Evolutionary conservation across 768 basidiomycete species (phyloP).

Genomic region (Leccinum broughii): DNA sequence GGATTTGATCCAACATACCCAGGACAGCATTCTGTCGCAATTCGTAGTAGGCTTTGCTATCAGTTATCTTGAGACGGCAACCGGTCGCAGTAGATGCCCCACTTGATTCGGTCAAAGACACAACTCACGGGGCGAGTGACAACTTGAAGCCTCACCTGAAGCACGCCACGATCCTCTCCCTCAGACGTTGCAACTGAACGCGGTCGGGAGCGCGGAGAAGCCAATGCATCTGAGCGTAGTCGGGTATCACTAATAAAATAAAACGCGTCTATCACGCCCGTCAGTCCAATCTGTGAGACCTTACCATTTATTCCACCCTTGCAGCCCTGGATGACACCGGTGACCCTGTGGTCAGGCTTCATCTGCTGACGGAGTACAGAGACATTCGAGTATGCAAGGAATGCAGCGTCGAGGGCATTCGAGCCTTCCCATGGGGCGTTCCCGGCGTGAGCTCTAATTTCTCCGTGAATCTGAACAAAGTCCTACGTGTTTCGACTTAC

Average conservation of each 20-base stretch:
- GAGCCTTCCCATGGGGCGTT: conserved; percentile 82
- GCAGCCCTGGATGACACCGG: conserved; percentile 72
- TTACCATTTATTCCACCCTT: conserved; percentile 71
- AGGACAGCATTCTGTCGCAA: conserved; percentile 59
- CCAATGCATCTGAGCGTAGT: conserved; percentile 77
- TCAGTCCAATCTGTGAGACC: conserved; percentile 15
- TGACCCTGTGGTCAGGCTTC: conserved; percentile 75
- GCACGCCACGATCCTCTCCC: conserved; percentile 64
- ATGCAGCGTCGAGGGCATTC: conserved; percentile 88
- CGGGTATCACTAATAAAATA: conserved; percentile 67
- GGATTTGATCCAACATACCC: conserved; percentile 36
- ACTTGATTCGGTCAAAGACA: conserved; percentile 37
- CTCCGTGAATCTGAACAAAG: conserved; percentile 6
- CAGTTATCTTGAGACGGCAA: conserved; percentile 49
- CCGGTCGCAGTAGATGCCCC: conserved; percentile 67
- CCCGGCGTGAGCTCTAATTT: conserved; percentile 71
- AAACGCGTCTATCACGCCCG: neutral
- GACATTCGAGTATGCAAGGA: conserved; percentile 77
- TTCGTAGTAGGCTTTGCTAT: conserved; percentile 50
- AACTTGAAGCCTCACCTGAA: conserved; percentile 53
- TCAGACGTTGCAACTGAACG: conserved; percentile 52
- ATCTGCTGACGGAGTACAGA: conserved; percentile 86
- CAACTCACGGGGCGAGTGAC: neutral
- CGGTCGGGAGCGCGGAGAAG: conserved; percentile 66
- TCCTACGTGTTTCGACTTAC: conserved; percentile 39